Evolutionary conservation across 257 asterid genomes (phyloP).

Genomic region (Lavandula angustifolia): DNA sequence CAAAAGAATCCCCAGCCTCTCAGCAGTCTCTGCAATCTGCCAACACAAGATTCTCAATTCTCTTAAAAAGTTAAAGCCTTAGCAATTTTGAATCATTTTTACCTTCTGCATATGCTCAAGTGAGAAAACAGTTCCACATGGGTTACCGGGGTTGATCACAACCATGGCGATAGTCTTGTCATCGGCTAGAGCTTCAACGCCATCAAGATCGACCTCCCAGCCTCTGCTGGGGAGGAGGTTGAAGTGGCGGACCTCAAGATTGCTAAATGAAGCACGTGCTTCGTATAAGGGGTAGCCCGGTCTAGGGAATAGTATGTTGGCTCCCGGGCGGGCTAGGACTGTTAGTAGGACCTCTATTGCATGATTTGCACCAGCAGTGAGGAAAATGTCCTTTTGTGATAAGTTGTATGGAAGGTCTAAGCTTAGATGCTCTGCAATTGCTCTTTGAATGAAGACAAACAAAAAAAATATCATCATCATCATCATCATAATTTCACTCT

Average conservation of each 20-base stretch:
- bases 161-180: slow-evolving; percentile 70
- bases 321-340: slow-evolving; percentile 62
- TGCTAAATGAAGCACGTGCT: slow-evolving; percentile 54
- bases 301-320: slow-evolving; percentile 61
- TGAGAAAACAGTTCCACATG: slow-evolving; percentile 68
- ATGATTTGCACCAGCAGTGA: slow-evolving; percentile 68
- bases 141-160: slow-evolving; percentile 74
- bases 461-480: background rate
- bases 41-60: background rate
- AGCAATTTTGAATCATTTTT: background rate
- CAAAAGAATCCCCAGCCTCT: slow-evolving; percentile 53
- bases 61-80: slow-evolving; percentile 5
- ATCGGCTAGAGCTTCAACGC: slow-evolving; percentile 62
- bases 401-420: slow-evolving; percentile 45
- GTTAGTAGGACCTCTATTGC: slow-evolving; percentile 60
- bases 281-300: slow-evolving; percentile 70
- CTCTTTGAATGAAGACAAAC: slow-evolving; percentile 40
- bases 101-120: slow-evolving; percentile 64
- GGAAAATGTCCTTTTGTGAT: slow-evolving; percentile 48
- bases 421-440: slow-evolving; percentile 60
- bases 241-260: slow-evolving; percentile 61
- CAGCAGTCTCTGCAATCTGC: slow-evolving; percentile 68
- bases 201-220: slow-evolving; percentile 72
- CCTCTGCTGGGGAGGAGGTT: slow-evolving; percentile 56
- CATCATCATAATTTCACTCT: background rate